Conservation (phyloP, 2,329 filamentous ascomycete species). For the Pseudocercospora musae region DNA sequence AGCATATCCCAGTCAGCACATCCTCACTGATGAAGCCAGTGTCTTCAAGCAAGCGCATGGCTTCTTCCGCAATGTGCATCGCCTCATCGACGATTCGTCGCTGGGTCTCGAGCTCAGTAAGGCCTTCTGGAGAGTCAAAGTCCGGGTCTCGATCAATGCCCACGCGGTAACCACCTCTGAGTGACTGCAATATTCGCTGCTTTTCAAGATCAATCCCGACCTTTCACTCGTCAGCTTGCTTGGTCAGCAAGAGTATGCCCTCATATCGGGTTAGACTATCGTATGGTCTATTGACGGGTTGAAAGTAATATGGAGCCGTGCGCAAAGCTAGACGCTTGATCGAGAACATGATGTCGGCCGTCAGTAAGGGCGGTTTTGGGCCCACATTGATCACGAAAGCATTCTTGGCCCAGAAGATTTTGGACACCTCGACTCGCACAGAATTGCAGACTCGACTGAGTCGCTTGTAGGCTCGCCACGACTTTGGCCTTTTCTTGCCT, state of each 20-base stretch:
- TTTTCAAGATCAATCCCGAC: neutral
- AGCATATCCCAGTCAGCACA: neutral
- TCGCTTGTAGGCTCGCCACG: neutral
- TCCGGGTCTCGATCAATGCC: neutral
- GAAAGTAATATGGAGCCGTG: neutral
- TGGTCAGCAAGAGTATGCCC: neutral
- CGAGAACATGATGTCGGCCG: neutral
- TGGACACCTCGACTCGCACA: neutral
- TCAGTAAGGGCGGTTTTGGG: neutral
- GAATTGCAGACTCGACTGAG: neutral
- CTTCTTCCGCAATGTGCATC: neutral
- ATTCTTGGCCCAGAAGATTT: neutral
- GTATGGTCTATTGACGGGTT: neutral
- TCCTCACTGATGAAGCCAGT: neutral
- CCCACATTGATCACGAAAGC: neutral
- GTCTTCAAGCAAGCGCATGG: neutral
- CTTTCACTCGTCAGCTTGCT: neutral
- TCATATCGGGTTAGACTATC: neutral
- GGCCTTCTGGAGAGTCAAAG: neutral
- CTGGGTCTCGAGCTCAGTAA: neutral
- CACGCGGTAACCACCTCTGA: neutral
- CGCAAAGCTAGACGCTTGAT: neutral
- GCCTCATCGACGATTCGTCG: neutral
- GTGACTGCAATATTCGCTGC: neutral
- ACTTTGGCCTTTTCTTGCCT: neutral